Percentiles rank a stretch among this genome's conserved stretches.
Conservation (phyloP, 164 flowering plant genomes). For the Berberis thunbergii region DNA sequence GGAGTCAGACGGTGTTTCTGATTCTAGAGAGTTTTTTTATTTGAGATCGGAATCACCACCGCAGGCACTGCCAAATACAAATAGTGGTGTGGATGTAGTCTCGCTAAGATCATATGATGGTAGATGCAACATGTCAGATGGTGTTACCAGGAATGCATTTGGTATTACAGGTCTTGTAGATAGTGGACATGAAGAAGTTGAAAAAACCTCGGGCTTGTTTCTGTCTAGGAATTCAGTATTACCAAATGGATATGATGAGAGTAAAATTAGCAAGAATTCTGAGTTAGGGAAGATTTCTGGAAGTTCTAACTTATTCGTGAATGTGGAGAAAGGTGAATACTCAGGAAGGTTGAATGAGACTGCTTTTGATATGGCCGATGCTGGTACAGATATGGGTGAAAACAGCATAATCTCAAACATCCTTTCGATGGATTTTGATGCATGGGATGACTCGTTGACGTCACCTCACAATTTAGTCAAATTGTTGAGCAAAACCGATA, state of each 20-base stretch:
- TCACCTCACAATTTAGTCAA: slow-evolving; percentile 25
- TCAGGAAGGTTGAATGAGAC: slow-evolving; percentile 15
- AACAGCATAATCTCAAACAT: slow-evolving; percentile 49
- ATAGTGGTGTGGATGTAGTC: slow-evolving; percentile 12
- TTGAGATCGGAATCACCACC: slow-evolving; percentile 11
- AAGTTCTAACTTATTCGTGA: slow-evolving; percentile 16
- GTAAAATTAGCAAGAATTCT: too few relatives aligned
- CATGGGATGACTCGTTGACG: slow-evolving; percentile 34
- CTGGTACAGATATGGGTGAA: slow-evolving; percentile 22
- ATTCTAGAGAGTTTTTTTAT: slow-evolving; percentile 5
- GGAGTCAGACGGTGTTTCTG: slow-evolving; percentile 3
- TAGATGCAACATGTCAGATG: slow-evolving; percentile 10
- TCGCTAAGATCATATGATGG: slow-evolving; percentile 11
- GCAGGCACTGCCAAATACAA: slow-evolving; percentile 6
- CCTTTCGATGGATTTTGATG: slow-evolving; percentile 40
- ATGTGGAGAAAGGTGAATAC: slow-evolving; percentile 19
- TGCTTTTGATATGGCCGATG: slow-evolving; percentile 1
- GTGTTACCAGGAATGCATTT: slow-evolving; percentile 16
- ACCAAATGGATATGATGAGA: slow-evolving; percentile 12
- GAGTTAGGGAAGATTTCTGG: slow-evolving; percentile 10
- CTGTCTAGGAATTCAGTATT: slow-evolving; percentile 14
- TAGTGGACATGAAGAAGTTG: slow-evolving; percentile 13
- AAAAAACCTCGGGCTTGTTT: slow-evolving; percentile 16
- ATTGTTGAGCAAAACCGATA: slow-evolving; percentile 25
- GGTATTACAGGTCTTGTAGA: slow-evolving; percentile 13